phyloP scores from a whole-genome alignment of 2,329 filamentous ascomycete genomes.

The Clarireedia hainanense region DNA sequence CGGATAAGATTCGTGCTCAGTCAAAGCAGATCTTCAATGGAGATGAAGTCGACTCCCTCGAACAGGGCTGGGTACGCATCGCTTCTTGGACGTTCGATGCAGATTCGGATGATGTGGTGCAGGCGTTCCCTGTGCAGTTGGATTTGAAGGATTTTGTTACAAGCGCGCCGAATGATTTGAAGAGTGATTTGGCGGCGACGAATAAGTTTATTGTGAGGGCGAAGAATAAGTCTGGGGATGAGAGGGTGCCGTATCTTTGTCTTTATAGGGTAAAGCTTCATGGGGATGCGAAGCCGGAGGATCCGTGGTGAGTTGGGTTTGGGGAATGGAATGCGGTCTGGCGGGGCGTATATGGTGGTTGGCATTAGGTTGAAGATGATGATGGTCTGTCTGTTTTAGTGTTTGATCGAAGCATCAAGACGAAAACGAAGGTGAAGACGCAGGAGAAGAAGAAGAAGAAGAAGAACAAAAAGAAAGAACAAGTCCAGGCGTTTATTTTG shows the following conservation, averaged over 20 bases:
- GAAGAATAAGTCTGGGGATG: conserved; percentile 49
- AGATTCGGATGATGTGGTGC: conserved; percentile 32
- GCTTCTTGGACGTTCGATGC: conserved; percentile 46
- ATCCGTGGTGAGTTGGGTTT: background rate
- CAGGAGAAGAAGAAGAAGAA: no score
- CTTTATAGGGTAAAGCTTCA: conserved; percentile 57
- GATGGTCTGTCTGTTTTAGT: no score
- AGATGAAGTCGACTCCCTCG: conserved; percentile 19
- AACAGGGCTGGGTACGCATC: conserved; percentile 46
- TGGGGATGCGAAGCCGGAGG: conserved; percentile 29
- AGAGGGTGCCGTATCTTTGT: conserved; percentile 47
- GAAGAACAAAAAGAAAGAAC: no score
- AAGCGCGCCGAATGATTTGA: background rate
- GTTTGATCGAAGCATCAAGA: no score
- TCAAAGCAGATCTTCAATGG: conserved; percentile 32
- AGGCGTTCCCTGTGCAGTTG: conserved; percentile 45
- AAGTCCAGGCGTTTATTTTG: no score
- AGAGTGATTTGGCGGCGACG: conserved; percentile 32
- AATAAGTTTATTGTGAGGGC: conserved; percentile 47
- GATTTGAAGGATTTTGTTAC: conserved; percentile 38
- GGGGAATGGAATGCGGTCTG: background rate
- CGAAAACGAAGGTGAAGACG: no score
- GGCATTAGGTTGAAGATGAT: no score
- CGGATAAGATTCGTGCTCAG: conserved; percentile 31
- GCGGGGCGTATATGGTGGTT: background rate